Evolutionary conservation across 2,329 filamentous ascomycete species (phyloP), one percentile per base, ranked within the genome.

Genomic region (Epichloe gansuensis): DNA sequence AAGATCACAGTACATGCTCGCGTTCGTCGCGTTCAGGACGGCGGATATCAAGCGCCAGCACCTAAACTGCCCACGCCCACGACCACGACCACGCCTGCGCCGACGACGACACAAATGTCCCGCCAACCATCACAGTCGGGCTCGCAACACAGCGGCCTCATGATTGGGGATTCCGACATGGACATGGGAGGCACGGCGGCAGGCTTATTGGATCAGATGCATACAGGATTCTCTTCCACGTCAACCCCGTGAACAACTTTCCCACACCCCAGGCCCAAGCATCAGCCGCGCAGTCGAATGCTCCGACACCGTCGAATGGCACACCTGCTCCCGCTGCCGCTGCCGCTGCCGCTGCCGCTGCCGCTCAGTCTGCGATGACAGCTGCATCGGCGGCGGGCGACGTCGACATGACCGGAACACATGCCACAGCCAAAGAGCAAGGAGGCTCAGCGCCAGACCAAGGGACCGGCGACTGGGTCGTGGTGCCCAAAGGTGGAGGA

Each of bases 1-100:
- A 82, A 80, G 57, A 80, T 88, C 44, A 75, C 78, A 39, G 73
- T 77, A 28, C 79, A 86, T 51, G 78, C 82, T 48, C 75, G 79
- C 25, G 75, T 91, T 7, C 76, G 80, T 39, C 83, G 88, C 46
- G 76, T 94, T 44, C 82, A 93, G 62, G 86, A 87, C 61, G 90
- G 89, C 48, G 89, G 89, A 2, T 82, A 77, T 56, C 79, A 89
- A 66, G 81, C 88, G 56, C 77, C 75, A 6, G 71, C 69, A 5
- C 74, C 77, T 3, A 72, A 62, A 41, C 65, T 65, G 3, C 62
- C 67, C 13, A 62, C 60, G n/a, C 59, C 61, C 1, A 57, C 59
- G 13, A 56, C 58, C 5, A 54, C 48, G 17, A 59, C 17, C 17
- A 21, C 60, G 25, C 31, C 31, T 2, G 56, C 59, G 11, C 57